phyloP scores from a whole-genome alignment of 768 basidiomycete species.

The Daedalea quercina region DNA sequence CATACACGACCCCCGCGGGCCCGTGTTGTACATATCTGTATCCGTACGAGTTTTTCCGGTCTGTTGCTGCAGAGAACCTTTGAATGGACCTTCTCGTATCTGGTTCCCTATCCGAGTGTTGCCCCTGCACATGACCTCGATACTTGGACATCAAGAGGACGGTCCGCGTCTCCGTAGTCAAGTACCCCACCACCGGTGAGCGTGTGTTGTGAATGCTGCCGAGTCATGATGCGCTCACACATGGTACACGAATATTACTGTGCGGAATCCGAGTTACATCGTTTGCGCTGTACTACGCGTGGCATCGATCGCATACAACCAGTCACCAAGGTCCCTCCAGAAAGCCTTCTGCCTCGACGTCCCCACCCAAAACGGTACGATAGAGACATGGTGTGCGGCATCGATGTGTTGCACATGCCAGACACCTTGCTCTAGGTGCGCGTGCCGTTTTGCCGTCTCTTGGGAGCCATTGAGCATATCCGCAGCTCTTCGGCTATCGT shows the following conservation, averaged over 20 bases:
- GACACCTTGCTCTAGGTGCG: slow-evolving; percentile 26
- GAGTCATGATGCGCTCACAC: too few relatives aligned
- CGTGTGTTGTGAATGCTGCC: too few relatives aligned
- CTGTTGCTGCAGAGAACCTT: neutral
- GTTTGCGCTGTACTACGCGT: neutral
- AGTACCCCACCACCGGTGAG: too few relatives aligned
- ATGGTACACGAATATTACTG: too few relatives aligned
- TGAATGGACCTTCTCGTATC: neutral
- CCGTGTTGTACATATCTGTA: neutral
- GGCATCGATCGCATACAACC: slow-evolving; percentile 30
- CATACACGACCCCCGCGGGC: neutral
- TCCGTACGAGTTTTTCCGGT: neutral
- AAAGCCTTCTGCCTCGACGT: slow-evolving; percentile 30
- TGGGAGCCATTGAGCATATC: neutral
- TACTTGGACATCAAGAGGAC: too few relatives aligned
- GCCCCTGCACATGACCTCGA: too few relatives aligned
- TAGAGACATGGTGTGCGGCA: slow-evolving; percentile 31
- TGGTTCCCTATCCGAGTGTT: neutral
- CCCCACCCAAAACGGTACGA: slow-evolving; percentile 33
- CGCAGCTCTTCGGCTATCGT: neutral
- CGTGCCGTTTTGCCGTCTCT: slow-evolving; percentile 1
- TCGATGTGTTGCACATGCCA: slow-evolving; percentile 35
- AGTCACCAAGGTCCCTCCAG: slow-evolving; percentile 32
- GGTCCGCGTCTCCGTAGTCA: too few relatives aligned
- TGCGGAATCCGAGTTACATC: too few relatives aligned